Evolutionary conservation across 257 asterid genomes (phyloP), one percentile per base, ranked within the genome.

Genomic region (Nicotiana benthamiana): DNA sequence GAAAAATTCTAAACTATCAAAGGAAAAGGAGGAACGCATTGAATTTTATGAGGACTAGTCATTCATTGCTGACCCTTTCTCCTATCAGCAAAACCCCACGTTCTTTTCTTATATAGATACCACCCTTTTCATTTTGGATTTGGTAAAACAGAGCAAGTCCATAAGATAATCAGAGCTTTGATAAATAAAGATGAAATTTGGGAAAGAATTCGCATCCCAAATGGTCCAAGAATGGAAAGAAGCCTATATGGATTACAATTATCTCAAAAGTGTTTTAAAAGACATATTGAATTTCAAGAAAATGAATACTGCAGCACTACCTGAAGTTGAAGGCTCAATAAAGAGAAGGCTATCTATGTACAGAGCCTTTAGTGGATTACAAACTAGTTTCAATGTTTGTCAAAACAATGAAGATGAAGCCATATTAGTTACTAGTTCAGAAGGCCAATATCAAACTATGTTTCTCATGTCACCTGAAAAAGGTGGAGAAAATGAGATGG

Each of bases 221-320:
- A 89, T 91, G 96, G 95, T 94, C 57, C 97, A 77, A 51, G 98
- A 94, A 93, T 93, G 96, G 97, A 91, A 89, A 80, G 82, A 57
- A 60, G 94, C 94, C 1, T 93, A 93, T 90, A 85, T 93, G 96
- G 97, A 91, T 61, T 94, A 94, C 87, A 77, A 77, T 52, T 36
- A 15, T 4, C 92, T 94, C 10, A 94, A 94, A 59, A 67, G 27
- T 2, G 52, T 86, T 2, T 79, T 94, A 10, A 94, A 94, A 80
- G 89, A 89, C 0, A 62, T 93, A 27, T n/a, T 86, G 54, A 57
- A 4, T 16, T 86, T 86, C 85, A 80, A 84, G 9, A 84, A 83
- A 9, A 56, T 40, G 18, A 81, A 80, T 40, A 40, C 0, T 6
- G 83, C 83, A 7, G 2, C 82, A 46, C 48, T 82, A 9, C 27